These are phyloP conservation scores for Aethionema arabicum DNA, from an alignment of 345 rosid species.

Conservation along the genomic window DNA sequence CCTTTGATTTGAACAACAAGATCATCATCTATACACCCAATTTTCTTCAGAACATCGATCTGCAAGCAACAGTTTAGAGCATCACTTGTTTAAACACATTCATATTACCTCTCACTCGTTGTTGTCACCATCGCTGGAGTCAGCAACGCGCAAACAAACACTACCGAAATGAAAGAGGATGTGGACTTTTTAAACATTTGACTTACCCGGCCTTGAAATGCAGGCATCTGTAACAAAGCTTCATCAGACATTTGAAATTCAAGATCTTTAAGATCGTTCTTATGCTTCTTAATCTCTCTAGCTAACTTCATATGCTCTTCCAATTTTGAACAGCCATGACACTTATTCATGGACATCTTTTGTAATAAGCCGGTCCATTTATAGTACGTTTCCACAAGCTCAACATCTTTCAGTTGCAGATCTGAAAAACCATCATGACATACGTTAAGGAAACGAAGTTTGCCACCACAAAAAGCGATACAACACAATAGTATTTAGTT, in stretches of 20 bases:
- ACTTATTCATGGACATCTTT: constrained; percentile 81
- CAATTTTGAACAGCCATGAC: constrained; percentile 82
- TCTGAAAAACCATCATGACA: constrained; percentile 48
- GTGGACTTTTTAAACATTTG: constrained; percentile 7
- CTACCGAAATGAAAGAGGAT: constrained; percentile 20
- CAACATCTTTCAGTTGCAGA: constrained; percentile 66
- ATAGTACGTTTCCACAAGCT: constrained; percentile 58
- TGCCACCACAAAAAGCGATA: not conserved
- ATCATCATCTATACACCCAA: constrained; percentile 85
- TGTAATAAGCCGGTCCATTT: constrained; percentile 61
- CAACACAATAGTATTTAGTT: constrained; percentile 6
- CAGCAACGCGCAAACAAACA: no score
- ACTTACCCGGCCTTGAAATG: constrained; percentile 92
- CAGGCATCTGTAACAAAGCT: constrained; percentile 94
- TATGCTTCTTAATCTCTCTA: constrained; percentile 59
- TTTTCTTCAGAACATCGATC: constrained; percentile 86
- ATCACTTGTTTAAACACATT: constrained; percentile 23
- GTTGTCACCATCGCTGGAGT: no score
- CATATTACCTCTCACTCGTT: no score
- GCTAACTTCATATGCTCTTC: constrained; percentile 81
- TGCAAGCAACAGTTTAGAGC: constrained; percentile 40
- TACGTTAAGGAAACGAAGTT: constrained; percentile 3
- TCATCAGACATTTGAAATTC: constrained; percentile 78
- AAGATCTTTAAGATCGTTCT: constrained; percentile 60
- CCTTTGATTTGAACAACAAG: constrained; percentile 96